These are phyloP conservation scores for Trypanosoma lewisi DNA, from an alignment of 208 protist genomes.

Conservation along the genomic window DNA sequence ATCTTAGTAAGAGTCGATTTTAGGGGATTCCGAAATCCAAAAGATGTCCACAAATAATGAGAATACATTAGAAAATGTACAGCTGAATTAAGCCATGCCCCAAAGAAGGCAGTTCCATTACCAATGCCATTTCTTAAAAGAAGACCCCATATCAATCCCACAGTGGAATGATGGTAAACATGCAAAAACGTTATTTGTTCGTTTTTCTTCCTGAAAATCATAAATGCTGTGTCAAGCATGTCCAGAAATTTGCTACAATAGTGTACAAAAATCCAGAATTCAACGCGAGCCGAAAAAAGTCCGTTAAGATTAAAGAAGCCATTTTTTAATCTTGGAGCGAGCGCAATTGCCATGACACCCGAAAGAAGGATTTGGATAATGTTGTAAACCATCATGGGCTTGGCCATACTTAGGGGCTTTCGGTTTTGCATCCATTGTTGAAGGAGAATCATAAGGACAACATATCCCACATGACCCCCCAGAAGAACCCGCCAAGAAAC, in stretches of 20 bases:
- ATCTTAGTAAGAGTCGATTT: conserved; percentile 83
- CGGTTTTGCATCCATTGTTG: conserved; percentile 54
- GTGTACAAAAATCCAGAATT: conserved; percentile 88
- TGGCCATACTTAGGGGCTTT: conserved; percentile 39
- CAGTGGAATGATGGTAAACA: conserved; percentile 89
- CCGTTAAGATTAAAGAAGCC: conserved; percentile 80
- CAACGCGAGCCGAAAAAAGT: conserved; percentile 56
- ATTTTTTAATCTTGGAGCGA: conserved; percentile 42
- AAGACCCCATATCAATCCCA: conserved; percentile 85
- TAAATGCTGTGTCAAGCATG: conserved; percentile 89
- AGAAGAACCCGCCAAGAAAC: conserved; percentile 57
- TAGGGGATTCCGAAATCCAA: conserved; percentile 84
- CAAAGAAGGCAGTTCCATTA: conserved; percentile 87
- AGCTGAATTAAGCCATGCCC: conserved; percentile 86
- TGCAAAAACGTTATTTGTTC: conserved; percentile 89
- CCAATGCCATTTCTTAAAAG: conserved; percentile 81
- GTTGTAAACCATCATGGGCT: conserved; percentile 87
- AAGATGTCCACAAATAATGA: conserved; percentile 86
- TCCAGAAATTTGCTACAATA: conserved; percentile 88
- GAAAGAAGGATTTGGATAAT: conserved; percentile 70
- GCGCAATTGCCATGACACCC: conserved; percentile 69
- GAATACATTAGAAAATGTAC: conserved; percentile 93
- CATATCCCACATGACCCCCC: conserved; percentile 58
- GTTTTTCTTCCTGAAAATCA: conserved; percentile 87
- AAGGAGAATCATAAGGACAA: conserved; percentile 48